Evolutionary conservation across 495 filamentous ascomycete genomes (phyloP), one percentile per base, ranked within the genome.

Genomic region (Aspergillus cristatus): DNA sequence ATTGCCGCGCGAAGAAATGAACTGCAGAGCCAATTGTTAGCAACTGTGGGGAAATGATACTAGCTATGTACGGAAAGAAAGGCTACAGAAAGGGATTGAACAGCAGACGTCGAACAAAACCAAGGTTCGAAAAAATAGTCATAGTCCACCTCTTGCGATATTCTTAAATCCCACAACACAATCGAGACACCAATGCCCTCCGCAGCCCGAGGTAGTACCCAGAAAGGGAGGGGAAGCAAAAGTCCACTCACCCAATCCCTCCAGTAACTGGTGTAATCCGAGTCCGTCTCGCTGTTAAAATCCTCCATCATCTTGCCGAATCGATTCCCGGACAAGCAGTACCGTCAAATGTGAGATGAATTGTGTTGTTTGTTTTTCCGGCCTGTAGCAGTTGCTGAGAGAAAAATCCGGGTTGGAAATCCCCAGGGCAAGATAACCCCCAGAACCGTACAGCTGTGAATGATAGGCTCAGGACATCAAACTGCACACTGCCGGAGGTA

Each of bases 241-340:
- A 24, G 8, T 4, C 4, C 20, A 81, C 85, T 62, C 70, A 95
- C 90, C 91, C 91, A 98, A 66, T 98, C 91, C 62, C 91, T 72
- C 91, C 91, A 98, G 67, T 98, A 98, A 63, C 86, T 95, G 22
- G 91, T 94, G 60, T 97, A 98, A 58, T 97, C 93, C 63, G 89
- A 95, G 57, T 98, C 91, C 11, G 93, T 93, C 58, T 98, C 91
- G 51, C 88, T 94, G 43, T 82, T 89, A 59, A 89, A 97, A 60
- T 96, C 91, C 55, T 97, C 91, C 91, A 98, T 83, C 37, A 53
- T 62, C 18, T 40, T 51, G 38, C 20, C 24, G 32, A 37, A 28
- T 34, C 31, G 38, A 41, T 8, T 24, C 8, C n/a, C n/a, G n/a
- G n/a, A n/a, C n/a, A n/a, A n/a, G n/a, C n/a, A n/a, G n/a, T n/a